Evolutionary conservation across 768 basidiomycete species (phyloP).

Genomic region (Suillus luteus): DNA sequence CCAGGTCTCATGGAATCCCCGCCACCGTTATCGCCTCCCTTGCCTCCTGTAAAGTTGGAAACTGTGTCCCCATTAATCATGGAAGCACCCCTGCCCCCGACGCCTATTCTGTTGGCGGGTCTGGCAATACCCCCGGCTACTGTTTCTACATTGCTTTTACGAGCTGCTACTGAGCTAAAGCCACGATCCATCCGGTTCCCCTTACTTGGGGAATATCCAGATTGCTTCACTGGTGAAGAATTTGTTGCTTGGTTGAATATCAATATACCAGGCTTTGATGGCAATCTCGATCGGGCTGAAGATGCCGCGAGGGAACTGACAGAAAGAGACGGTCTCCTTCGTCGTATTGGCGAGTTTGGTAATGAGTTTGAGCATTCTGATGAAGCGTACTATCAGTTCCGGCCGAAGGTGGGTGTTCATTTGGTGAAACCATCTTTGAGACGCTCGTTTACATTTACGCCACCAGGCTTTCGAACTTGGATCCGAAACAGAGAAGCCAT

Average conservation of each 20-base stretch:
- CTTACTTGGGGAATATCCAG: slow-evolving; percentile 79
- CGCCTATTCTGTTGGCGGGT: slow-evolving; percentile 74
- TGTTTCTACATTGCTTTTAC: slow-evolving; percentile 67
- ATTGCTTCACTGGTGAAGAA: slow-evolving; percentile 88
- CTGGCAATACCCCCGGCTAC: slow-evolving; percentile 64
- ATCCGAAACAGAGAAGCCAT: slow-evolving; percentile 26
- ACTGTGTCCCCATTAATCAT: slow-evolving; percentile 37
- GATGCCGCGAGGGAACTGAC: slow-evolving; percentile 61
- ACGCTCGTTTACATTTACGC: slow-evolving; percentile 21
- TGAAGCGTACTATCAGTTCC: slow-evolving; percentile 84
- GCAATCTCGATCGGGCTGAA: slow-evolving; percentile 77
- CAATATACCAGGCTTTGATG: slow-evolving; percentile 77
- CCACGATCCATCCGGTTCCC: slow-evolving; percentile 75
- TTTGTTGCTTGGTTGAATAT: slow-evolving; percentile 82
- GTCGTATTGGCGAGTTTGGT: slow-evolving; percentile 81
- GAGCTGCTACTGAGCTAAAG: slow-evolving; percentile 72
- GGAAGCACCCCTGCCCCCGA: slow-evolving; percentile 42
- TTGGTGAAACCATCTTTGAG: background rate
- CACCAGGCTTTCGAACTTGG: slow-evolving; percentile 33
- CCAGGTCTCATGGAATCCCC: slow-evolving; percentile 49
- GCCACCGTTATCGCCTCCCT: slow-evolving; percentile 61
- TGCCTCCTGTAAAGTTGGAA: slow-evolving; percentile 49
- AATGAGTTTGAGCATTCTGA: slow-evolving; percentile 78
- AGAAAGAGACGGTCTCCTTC: slow-evolving; percentile 55
- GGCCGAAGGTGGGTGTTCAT: slow-evolving; percentile 59